Evolutionary conservation across 2,329 filamentous ascomycete species (phyloP).

Genomic region (Verticillium nubilum): DNA sequence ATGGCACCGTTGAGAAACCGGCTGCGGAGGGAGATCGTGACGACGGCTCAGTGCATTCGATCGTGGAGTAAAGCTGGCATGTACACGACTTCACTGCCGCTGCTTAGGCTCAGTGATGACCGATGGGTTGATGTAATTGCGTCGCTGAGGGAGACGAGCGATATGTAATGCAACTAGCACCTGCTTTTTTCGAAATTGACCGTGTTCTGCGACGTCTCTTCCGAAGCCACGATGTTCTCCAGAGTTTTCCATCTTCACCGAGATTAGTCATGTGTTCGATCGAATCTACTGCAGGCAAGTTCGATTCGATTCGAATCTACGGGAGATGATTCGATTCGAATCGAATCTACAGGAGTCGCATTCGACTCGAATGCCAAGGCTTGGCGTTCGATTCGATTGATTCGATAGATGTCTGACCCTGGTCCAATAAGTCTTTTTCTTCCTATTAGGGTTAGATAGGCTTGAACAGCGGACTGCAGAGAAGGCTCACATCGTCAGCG

Average conservation of each 20-base stretch:
- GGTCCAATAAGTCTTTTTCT: no score
- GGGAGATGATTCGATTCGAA: no score
- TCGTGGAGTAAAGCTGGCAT: slow-evolving; percentile 6
- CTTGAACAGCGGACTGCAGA: no score
- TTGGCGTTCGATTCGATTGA: not conserved
- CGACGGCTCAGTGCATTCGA: slow-evolving; percentile 6
- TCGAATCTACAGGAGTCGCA: not conserved
- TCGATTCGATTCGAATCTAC: not conserved
- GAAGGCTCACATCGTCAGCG: no score
- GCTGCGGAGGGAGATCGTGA: slow-evolving; percentile 5
- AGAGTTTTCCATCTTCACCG: not conserved
- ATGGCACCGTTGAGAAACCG: slow-evolving; percentile 5
- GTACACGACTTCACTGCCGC: slow-evolving; percentile 3
- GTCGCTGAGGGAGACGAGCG: slow-evolving; percentile 1
- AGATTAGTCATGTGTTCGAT: not conserved
- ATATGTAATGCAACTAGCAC: not conserved
- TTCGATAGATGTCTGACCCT: not conserved
- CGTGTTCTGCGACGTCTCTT: not conserved
- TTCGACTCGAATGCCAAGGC: not conserved
- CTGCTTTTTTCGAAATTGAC: not conserved
- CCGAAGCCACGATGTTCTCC: not conserved
- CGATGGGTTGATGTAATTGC: slow-evolving; percentile 1
- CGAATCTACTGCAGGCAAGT: not conserved
- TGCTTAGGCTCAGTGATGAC: slow-evolving; percentile 2
- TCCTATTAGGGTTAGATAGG: no score